phyloP scores from a whole-genome alignment of 2,329 filamentous ascomycete species.

The Trichophyton simii region DNA sequence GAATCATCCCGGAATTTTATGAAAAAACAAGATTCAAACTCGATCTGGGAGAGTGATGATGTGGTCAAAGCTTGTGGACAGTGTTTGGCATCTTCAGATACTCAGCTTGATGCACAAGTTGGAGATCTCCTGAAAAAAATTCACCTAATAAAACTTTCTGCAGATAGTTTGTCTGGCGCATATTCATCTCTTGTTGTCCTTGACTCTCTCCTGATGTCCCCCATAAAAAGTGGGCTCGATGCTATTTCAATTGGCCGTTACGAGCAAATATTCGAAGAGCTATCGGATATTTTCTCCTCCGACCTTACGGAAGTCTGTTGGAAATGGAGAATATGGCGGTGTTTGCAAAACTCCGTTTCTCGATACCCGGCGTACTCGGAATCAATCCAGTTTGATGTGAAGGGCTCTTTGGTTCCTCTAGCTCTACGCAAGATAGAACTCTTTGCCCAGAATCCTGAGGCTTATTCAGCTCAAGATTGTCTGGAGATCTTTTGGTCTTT shows the following conservation, averaged over 20 bases:
- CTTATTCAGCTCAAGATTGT: constrained; percentile 12
- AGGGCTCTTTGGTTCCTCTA: constrained; percentile 18
- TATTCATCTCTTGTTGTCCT: constrained; percentile 27
- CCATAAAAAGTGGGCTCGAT: constrained; percentile 15
- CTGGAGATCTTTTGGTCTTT: constrained; percentile 29
- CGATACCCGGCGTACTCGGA: constrained; percentile 19
- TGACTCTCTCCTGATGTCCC: constrained; percentile 25
- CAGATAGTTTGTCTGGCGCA: constrained; percentile 9
- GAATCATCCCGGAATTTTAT: constrained; percentile 23
- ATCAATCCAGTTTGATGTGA: constrained; percentile 14
- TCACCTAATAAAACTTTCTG: background rate
- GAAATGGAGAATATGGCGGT: constrained; percentile 32
- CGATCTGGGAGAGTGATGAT: constrained; percentile 37
- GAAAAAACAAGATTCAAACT: constrained; percentile 18
- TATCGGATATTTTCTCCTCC: constrained; percentile 12
- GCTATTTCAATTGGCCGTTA: background rate
- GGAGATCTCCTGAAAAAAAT: background rate
- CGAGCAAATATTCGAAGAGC: background rate
- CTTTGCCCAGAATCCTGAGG: constrained; percentile 19
- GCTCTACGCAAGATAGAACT: constrained; percentile 22
- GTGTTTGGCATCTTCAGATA: constrained; percentile 8
- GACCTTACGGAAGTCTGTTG: constrained; percentile 21
- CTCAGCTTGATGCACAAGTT: background rate
- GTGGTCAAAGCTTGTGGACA: constrained; percentile 27
- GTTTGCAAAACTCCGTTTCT: constrained; percentile 24